These are phyloP conservation scores for Mycena galericulata DNA, from an alignment of 768 basidiomycete species.

Conservation along the genomic window DNA sequence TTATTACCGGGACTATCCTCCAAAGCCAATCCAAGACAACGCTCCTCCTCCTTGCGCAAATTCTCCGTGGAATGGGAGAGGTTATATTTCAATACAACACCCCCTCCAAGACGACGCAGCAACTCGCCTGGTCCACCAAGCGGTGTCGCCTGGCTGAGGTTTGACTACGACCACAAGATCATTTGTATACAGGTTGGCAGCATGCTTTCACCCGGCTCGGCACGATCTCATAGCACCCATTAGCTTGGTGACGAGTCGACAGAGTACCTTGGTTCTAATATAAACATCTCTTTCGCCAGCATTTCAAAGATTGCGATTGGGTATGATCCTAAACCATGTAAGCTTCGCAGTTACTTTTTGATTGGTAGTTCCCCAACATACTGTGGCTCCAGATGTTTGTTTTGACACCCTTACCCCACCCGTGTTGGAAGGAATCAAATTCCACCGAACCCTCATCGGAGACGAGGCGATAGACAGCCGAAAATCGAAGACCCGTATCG, in stretches of 20 bases:
- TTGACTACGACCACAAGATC: conserved; percentile 78
- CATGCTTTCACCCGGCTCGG: neutral
- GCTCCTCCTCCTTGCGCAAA: conserved; percentile 52
- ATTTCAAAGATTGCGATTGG: conserved; percentile 73
- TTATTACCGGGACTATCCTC: conserved; percentile 56
- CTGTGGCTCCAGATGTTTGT: conserved; percentile 62
- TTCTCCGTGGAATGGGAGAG: conserved; percentile 82
- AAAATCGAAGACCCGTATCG: conserved; percentile 69
- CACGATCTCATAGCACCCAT: neutral
- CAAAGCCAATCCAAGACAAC: conserved; percentile 40
- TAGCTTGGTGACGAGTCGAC: conserved; percentile 71
- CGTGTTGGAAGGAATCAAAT: conserved; percentile 67
- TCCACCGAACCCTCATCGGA: conserved; percentile 64
- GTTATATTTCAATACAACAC: conserved; percentile 53
- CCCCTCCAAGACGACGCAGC: conserved; percentile 6
- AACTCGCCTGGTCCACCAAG: conserved; percentile 32
- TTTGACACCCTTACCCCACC: conserved; percentile 79
- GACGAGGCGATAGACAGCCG: conserved; percentile 50
- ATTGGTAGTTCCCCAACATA: neutral
- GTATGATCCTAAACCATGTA: conserved; percentile 75
- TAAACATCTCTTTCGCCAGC: conserved; percentile 65
- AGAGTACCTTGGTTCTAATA: conserved; percentile 62
- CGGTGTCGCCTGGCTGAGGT: conserved; percentile 63
- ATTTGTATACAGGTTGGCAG: conserved; percentile 68
- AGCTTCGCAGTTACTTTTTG: conserved; percentile 38